phyloP scores from a whole-genome alignment of 352 stramenopile genomes.

The Pythium apleroticum region DNA sequence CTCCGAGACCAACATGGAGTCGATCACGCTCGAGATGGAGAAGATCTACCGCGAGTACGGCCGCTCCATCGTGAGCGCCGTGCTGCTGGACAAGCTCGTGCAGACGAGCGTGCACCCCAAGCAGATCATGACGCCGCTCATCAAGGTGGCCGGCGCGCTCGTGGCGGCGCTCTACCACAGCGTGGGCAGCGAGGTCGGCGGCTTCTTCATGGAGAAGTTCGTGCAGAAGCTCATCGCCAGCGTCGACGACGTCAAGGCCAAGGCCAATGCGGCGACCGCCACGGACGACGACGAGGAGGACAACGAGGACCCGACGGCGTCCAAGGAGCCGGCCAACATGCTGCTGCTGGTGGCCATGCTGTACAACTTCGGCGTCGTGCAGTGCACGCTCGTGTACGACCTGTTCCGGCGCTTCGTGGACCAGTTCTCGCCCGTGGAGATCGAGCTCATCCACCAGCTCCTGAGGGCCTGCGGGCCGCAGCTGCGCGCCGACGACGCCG shows the following conservation, averaged over 20 bases:
- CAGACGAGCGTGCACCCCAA: slow-evolving; percentile 60
- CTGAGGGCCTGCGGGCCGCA: slow-evolving; percentile 80
- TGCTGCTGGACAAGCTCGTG: slow-evolving; percentile 70
- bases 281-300: slow-evolving; percentile 39
- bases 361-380: slow-evolving; percentile 89
- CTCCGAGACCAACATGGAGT: slow-evolving; percentile 91
- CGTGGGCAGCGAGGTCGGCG: slow-evolving; percentile 73
- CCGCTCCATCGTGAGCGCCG: slow-evolving; percentile 70
- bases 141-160: slow-evolving; percentile 69
- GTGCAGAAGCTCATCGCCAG: slow-evolving; percentile 55
- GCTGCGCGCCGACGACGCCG: slow-evolving; percentile 81
- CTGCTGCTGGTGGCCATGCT: slow-evolving; percentile 87
- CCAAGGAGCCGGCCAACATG: slow-evolving; percentile 78
- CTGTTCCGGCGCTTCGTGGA: slow-evolving; percentile 83
- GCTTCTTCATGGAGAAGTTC: slow-evolving; percentile 82
- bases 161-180: slow-evolving; percentile 76
- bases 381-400: slow-evolving; percentile 91
- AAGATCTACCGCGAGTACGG: slow-evolving; percentile 74
- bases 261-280: neutral
- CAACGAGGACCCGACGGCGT: slow-evolving; percentile 35
- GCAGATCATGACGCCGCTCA: slow-evolving; percentile 77
- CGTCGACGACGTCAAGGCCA: slow-evolving; percentile 29
- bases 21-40: slow-evolving; percentile 77
- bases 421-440: slow-evolving; percentile 68
- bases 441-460: slow-evolving; percentile 88